Conservation (phyloP, 2,329 filamentous ascomycete species). For the Sordariomycetes sp. region DNA sequence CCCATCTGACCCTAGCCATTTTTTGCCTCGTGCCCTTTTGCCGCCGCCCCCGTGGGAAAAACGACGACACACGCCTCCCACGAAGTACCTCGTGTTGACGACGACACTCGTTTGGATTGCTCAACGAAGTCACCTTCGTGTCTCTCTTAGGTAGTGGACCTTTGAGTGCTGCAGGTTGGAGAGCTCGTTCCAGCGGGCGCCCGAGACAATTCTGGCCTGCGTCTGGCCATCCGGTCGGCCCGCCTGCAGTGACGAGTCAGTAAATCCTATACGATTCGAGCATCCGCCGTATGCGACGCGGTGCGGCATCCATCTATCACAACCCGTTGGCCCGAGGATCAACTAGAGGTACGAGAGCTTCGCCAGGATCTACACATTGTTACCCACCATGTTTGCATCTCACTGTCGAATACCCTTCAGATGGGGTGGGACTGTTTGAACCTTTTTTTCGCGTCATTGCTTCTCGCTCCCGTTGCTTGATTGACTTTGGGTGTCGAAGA, state of each 20-base stretch:
- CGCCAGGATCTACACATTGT: background rate
- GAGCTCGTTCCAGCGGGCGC: background rate
- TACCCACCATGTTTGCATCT: background rate
- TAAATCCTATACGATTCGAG: background rate
- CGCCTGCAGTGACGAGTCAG: background rate
- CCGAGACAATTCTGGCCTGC: background rate
- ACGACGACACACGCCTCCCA: background rate
- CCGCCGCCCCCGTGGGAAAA: background rate
- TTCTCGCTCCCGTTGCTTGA: background rate
- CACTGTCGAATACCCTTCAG: background rate
- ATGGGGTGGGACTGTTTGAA: background rate
- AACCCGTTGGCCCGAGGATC: background rate
- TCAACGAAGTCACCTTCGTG: background rate
- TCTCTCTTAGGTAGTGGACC: background rate
- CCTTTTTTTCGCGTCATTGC: background rate
- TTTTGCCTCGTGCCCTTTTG: background rate
- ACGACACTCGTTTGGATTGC: background rate
- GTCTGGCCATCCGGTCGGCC: background rate
- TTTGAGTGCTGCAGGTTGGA: background rate
- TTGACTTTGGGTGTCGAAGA: background rate
- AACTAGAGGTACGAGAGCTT: background rate
- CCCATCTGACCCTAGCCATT: slow-evolving; percentile 3
- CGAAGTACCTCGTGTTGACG: background rate
- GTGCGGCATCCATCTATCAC: background rate
- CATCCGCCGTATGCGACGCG: background rate